Base-by-base conservation (phyloP, 768 basidiomycete genomes). In the Kwoniella sp. region DNA sequence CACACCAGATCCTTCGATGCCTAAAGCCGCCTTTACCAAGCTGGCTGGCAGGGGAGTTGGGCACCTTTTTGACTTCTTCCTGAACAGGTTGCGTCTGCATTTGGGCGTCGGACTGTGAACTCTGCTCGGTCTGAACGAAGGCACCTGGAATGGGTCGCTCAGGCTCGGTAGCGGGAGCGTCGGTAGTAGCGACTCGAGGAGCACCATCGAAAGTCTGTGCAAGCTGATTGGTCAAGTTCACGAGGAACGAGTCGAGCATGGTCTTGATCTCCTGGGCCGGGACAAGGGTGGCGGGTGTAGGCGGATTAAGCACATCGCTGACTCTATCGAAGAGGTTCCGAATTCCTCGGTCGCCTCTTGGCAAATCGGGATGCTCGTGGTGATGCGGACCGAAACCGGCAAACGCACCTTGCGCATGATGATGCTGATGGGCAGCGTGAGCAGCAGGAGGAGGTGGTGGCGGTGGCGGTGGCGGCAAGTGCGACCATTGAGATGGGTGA, bases 181-280 rank as follows among this genome's bases (percentile, higher is more conserved):
- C 50, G 45, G 31, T 48, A 15, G 61, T 41, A 17, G 57, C 59
- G n/a, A 68, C 66, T 20, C 45, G 52, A 53, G 73, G 58, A 11
- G 75, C 68, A 4, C 67, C 68, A 31, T 76, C 73, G 51, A 77
- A 74, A 22, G 74, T 77, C 22, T 58, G 66, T 2, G 77, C 72
- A 30, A 78, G 68, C 58, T 80, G 79, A 41, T 72, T 73, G 11
- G 74, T 65, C 34, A 80, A 60, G 64, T 80, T 78, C 54, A 65
- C 65, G 22, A 80, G 59, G 73, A 78, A 80, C 0, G 66, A 60
- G 38, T 78, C 77, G 23, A 80, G 68, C 58, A 77, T 74, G 17
- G 66, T 41, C 65, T 76, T 77, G 65, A 78, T 73, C 48, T 78
- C 77, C 48, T 72, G 70, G 1, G 73, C 69, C 20, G 74, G 73